These are phyloP conservation scores for Meripilus lineatus DNA, from an alignment of 1,284 basidiomycete genomes.

Conservation along the genomic window DNA sequence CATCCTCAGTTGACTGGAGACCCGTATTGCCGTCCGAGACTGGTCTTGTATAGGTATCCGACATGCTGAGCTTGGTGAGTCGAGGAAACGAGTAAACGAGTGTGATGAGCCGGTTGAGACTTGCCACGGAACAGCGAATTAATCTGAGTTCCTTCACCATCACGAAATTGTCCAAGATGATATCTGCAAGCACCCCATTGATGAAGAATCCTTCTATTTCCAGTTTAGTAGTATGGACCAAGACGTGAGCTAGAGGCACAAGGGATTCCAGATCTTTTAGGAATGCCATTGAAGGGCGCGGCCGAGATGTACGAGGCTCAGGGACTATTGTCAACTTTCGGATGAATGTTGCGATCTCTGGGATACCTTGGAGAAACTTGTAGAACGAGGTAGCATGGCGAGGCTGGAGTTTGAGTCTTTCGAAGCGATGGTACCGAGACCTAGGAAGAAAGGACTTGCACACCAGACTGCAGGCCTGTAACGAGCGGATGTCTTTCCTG, in stretches of 20 bases:
- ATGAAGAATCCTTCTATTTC: background rate
- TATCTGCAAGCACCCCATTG: background rate
- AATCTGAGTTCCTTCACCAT: background rate
- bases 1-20: too few species aligned
- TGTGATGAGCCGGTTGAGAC: background rate
- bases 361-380: background rate
- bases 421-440: constrained; percentile 14
- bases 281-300: background rate
- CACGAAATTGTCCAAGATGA: background rate
- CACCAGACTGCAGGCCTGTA: constrained; percentile 14
- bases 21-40: too few species aligned
- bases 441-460: constrained; percentile 13
- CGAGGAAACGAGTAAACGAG: background rate
- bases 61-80: background rate
- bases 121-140: background rate
- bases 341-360: background rate
- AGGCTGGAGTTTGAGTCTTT: too few species aligned
- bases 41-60: background rate
- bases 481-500: constrained; percentile 10
- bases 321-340: background rate
- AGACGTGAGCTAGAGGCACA: background rate
- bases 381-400: background rate
- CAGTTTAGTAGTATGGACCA: background rate
- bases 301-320: background rate
- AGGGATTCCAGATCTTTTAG: background rate